Conservation (phyloP, 345 rosid species). For the Acer negundo region DNA sequence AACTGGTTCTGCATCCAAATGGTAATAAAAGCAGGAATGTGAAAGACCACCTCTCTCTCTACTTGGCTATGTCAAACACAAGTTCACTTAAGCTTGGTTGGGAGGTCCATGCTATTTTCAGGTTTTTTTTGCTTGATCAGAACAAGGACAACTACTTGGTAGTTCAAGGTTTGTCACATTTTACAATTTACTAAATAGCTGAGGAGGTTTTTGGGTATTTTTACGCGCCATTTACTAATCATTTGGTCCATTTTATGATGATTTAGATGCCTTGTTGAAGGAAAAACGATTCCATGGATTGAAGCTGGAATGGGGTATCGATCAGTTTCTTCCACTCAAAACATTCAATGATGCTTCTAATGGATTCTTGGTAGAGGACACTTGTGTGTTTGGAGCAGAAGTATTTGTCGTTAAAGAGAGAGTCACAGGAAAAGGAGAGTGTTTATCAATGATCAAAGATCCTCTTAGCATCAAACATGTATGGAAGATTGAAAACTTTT, state of each 20-base stretch:
- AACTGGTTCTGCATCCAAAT: constrained; percentile 55
- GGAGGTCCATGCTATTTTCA: constrained; percentile 51
- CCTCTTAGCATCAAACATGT: constrained; percentile 7
- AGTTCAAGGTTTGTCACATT: constrained; percentile 36
- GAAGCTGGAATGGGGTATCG: constrained; percentile 46
- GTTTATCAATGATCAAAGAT: constrained; percentile 30
- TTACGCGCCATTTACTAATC: neutral
- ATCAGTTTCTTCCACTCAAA: constrained; percentile 30
- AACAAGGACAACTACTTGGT: constrained; percentile 34
- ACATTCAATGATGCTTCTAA: constrained; percentile 27
- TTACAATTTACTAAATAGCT: neutral
- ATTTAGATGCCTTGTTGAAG: constrained; percentile 31
- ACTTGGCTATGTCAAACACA: constrained; percentile 51
- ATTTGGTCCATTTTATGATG: neutral
- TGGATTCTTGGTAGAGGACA: constrained; percentile 43
- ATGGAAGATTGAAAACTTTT: constrained; percentile 45
- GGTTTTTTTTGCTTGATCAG: constrained; percentile 55
- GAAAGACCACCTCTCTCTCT: constrained; percentile 50
- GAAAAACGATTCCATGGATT: constrained; percentile 38
- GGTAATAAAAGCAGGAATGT: constrained; percentile 66
- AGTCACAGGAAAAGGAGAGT: constrained; percentile 36
- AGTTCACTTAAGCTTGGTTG: constrained; percentile 45
- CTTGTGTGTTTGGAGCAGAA: constrained; percentile 47
- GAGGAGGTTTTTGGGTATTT: neutral
- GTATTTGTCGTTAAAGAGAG: constrained; percentile 41